Evolutionary conservation across 2,329 filamentous ascomycete species (phyloP).

Genomic region (Penicillium sp.): DNA sequence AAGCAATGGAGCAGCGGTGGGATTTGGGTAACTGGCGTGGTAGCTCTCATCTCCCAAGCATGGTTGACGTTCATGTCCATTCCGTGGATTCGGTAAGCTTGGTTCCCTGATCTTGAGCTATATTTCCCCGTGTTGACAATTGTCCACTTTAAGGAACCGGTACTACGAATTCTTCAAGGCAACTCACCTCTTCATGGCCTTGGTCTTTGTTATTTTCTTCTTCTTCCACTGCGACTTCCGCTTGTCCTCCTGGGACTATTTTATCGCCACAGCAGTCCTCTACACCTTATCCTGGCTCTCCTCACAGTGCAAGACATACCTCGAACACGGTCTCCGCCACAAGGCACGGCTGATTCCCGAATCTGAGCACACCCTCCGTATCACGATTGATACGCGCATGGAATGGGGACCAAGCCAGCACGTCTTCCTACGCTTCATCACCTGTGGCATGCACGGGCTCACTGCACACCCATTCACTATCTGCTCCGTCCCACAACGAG

Average conservation of each 20-base stretch:
- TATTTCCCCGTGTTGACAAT: not conserved
- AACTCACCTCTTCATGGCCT: conserved; percentile 59
- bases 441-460: conserved; percentile 50
- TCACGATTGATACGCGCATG: conserved; percentile 53
- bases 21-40: conserved; percentile 61
- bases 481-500: conserved; percentile 53
- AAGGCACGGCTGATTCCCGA: conserved; percentile 52
- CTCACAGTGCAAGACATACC: conserved; percentile 54
- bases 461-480: conserved; percentile 63
- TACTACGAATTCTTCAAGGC: conserved; percentile 68
- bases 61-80: conserved; percentile 57
- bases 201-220: conserved; percentile 64
- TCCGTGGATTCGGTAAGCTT: conserved; percentile 33
- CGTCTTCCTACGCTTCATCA: conserved; percentile 59
- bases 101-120: too few species aligned
- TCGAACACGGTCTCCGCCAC: conserved; percentile 56
- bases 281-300: conserved; percentile 58
- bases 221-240: conserved; percentile 66
- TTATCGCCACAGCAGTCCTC: conserved; percentile 61
- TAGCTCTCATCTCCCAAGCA: conserved; percentile 59
- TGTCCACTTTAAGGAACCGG: conserved; percentile 49
- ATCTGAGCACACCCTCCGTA: conserved; percentile 50
- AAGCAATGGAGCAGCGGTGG: conserved; percentile 52
- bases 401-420: conserved; percentile 62
- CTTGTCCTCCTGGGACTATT: conserved; percentile 66